A percentile compares a stretch with the other conserved stretches of the same genome.
Evolutionary conservation across 306 rosid genomes (phyloP).

Genomic region (Gastrolobium bilobum): DNA sequence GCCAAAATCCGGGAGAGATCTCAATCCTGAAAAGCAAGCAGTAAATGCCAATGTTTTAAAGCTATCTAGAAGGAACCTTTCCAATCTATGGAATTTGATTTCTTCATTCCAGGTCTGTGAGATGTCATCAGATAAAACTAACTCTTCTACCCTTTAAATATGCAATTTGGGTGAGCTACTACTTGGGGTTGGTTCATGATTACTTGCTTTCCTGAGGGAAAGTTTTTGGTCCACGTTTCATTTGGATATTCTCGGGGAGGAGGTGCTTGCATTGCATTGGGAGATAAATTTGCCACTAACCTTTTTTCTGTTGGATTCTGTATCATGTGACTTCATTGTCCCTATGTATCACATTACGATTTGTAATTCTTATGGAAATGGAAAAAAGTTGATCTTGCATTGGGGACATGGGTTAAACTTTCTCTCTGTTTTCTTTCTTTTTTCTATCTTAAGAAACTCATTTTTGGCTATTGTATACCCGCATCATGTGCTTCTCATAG

Average conservation of each 20-base stretch:
- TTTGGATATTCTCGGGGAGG: constrained; percentile 28
- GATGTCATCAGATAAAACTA: constrained; percentile 14
- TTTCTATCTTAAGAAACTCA: neutral
- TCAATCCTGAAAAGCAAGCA: constrained; percentile 50
- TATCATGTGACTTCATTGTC: constrained; percentile 35
- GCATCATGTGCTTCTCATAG: neutral
- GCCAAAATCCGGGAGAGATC: constrained; percentile 91
- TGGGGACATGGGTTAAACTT: neutral
- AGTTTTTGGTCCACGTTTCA: constrained; percentile 32
- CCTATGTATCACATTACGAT: constrained; percentile 24
- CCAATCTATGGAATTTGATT: constrained; percentile 43
- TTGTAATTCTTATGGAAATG: constrained; percentile 11
- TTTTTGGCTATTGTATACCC: neutral
- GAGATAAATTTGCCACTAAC: constrained; percentile 19
- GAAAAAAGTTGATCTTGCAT: neutral
- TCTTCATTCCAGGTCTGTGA: constrained; percentile 35
- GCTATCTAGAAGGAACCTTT: constrained; percentile 34
- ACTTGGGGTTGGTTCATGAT: constrained; percentile 36
- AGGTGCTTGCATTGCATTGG: constrained; percentile 38
- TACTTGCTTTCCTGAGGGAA: constrained; percentile 16
- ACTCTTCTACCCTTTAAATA: constrained; percentile 10
- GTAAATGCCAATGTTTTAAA: neutral
- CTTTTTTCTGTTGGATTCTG: constrained; percentile 16
- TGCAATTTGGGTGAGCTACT: constrained; percentile 26
- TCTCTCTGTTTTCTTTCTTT: neutral